These are phyloP conservation scores for Rhododendron williamsianum DNA, from an alignment of 148 eudicot species.

Conservation along the genomic window DNA sequence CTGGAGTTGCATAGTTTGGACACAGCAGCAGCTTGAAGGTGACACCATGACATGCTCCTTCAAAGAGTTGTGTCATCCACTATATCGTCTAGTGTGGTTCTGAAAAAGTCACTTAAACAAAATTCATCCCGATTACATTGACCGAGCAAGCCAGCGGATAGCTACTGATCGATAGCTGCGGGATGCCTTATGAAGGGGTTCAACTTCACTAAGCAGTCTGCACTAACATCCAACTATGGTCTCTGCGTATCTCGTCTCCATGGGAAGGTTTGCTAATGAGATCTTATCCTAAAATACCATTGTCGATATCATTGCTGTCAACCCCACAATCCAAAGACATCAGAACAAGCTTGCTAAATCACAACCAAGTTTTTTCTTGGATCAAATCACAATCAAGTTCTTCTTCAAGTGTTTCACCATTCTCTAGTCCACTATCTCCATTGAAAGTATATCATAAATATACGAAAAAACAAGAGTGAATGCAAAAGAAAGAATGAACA, in stretches of 20 bases:
- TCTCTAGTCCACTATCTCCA: not conserved
- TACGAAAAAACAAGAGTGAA: not conserved
- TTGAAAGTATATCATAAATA: not conserved
- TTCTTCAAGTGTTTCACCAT: not conserved
- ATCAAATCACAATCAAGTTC: not conserved
- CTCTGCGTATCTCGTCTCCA: not conserved
- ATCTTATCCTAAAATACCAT: too few species aligned
- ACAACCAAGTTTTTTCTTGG: not conserved
- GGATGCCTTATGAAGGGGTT: not conserved
- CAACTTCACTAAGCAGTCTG: not conserved
- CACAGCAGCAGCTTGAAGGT: not conserved
- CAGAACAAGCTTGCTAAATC: not conserved
- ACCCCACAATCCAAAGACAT: not conserved
- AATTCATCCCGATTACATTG: not conserved
- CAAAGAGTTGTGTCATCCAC: not conserved
- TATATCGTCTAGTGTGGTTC: not conserved
- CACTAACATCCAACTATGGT: not conserved
- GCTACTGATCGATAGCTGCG: not conserved
- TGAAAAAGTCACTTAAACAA: not conserved
- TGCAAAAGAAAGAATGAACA: not conserved
- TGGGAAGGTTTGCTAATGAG: not conserved
- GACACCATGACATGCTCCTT: not conserved
- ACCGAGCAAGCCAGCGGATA: not conserved
- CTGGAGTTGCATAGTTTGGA: not conserved
- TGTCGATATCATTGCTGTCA: not conserved